These are phyloP conservation scores for Boletus patriciae DNA, from an alignment of 768 basidiomycete species.

Conservation along the genomic window DNA sequence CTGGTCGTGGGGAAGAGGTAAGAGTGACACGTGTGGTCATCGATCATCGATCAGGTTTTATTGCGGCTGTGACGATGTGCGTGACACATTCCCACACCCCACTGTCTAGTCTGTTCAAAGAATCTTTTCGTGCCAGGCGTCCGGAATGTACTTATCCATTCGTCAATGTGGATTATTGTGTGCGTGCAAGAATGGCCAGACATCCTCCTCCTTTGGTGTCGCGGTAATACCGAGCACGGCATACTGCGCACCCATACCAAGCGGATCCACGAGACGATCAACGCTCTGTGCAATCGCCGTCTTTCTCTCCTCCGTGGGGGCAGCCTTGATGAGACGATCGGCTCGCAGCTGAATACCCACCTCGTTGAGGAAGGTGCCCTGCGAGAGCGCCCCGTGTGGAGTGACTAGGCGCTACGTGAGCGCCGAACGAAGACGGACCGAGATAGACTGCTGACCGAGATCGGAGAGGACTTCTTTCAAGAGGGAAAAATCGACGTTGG, in stretches of 20 bases:
- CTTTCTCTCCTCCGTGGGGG: slow-evolving; percentile 49
- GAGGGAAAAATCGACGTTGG: slow-evolving; percentile 96
- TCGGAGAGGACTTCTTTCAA: slow-evolving; percentile 73
- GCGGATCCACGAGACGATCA: slow-evolving; percentile 69
- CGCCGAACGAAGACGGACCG: background rate
- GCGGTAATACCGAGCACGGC: slow-evolving; percentile 63
- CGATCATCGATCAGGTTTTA: too few species aligned
- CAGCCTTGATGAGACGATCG: slow-evolving; percentile 54
- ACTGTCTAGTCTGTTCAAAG: too few species aligned
- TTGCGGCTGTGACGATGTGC: too few species aligned
- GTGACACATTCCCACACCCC: too few species aligned
- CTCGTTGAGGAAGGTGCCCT: slow-evolving; percentile 69
- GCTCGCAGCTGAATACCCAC: slow-evolving; percentile 77
- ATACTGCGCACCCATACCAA: slow-evolving; percentile 89
- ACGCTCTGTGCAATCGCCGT: slow-evolving; percentile 59
- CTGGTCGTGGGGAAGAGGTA: too few species aligned
- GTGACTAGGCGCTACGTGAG: slow-evolving; percentile 33
- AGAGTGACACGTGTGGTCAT: too few species aligned
- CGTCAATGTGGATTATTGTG: background rate
- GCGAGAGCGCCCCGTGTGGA: slow-evolving; percentile 68
- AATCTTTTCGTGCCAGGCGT: background rate
- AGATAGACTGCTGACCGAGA: slow-evolving; percentile 47
- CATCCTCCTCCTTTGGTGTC: slow-evolving; percentile 9
- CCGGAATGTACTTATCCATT: background rate
- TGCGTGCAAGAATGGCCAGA: slow-evolving; percentile 35